A percentile compares a stretch with the other conserved stretches of the same genome.
Conservation (phyloP, 2,329 filamentous ascomycete species). For the Diaporthe velutina region DNA sequence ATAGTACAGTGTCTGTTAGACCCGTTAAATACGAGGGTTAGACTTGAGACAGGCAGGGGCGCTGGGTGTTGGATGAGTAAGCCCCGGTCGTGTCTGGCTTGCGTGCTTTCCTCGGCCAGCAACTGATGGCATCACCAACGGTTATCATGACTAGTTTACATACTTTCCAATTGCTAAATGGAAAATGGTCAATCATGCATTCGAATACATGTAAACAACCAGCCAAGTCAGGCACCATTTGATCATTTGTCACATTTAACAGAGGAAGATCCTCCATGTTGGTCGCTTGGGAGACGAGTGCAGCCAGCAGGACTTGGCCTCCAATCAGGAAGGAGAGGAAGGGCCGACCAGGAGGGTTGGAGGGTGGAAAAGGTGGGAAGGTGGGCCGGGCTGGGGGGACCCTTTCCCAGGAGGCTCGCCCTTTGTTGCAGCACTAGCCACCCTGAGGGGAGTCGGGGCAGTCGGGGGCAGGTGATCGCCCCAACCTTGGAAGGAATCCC, state of each 20-base stretch:
- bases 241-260: background rate
- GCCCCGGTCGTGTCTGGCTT: background rate
- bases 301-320: background rate
- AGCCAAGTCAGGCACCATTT: background rate
- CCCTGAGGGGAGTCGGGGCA: background rate
- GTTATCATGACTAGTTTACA: background rate
- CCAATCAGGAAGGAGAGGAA: constrained; percentile 1
- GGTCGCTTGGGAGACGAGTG: constrained; percentile 24
- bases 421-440: constrained; percentile 27
- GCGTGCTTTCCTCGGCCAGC: background rate
- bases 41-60: background rate
- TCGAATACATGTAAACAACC: background rate
- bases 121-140: background rate
- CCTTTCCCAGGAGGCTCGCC: background rate
- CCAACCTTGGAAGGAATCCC: background rate
- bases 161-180: background rate
- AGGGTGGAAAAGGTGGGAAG: background rate
- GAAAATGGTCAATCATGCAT: background rate
- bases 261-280: background rate
- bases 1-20: background rate
- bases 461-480: background rate
- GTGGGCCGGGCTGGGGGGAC: background rate
- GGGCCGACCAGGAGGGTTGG: background rate
- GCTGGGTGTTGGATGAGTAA: background rate
- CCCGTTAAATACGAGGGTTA: constrained; percentile 4